Conservation (phyloP, 805 yeast genomes). For the Spathaspora passalidarum region DNA sequence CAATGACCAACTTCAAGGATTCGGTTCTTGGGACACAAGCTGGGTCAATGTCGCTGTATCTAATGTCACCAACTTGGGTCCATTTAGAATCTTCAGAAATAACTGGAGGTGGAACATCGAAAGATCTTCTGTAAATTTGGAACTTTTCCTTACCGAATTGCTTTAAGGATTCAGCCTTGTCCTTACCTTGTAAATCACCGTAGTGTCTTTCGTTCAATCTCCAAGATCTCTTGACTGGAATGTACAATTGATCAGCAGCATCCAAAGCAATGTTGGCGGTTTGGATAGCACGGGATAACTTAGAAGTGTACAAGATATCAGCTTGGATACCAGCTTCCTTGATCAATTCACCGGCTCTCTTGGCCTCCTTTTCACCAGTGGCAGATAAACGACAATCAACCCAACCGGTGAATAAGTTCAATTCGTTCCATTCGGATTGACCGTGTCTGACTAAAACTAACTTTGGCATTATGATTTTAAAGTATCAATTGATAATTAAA, state of each 20-base stretch:
- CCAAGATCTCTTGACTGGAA: slow-evolving; percentile 94
- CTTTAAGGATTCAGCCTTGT: slow-evolving; percentile 90
- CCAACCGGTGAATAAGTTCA: slow-evolving; percentile 98
- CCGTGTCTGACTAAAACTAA: slow-evolving; percentile 97
- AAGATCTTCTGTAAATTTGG: slow-evolving; percentile 97
- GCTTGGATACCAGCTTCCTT: slow-evolving; percentile 83
- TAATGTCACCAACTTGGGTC: slow-evolving; percentile 82
- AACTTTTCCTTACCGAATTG: slow-evolving; percentile 88
- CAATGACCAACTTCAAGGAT: slow-evolving; percentile 91
- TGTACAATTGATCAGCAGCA: slow-evolving; percentile 82
- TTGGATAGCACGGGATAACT: slow-evolving; percentile 91
- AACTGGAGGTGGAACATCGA: slow-evolving; percentile 92
- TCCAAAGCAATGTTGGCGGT: slow-evolving; percentile 94
- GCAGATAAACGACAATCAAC: slow-evolving; percentile 87
- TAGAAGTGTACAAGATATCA: slow-evolving; percentile 87
- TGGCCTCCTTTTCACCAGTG: slow-evolving; percentile 86
- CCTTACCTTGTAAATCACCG: slow-evolving; percentile 98
- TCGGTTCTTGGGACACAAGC: slow-evolving; percentile 89
- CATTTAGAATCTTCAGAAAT: slow-evolving; percentile 75
- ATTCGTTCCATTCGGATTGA: slow-evolving; percentile 98
- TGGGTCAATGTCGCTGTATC: slow-evolving; percentile 83
- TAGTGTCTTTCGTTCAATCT: slow-evolving; percentile 98
- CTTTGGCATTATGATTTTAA: slow-evolving; percentile 43
- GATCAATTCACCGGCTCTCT: slow-evolving; percentile 87
- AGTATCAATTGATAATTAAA: slow-evolving; percentile 2